These are phyloP conservation scores for Thinopyrum elongatum DNA, from an alignment of 176 grass and related monocot species.

Conservation along the genomic window DNA sequence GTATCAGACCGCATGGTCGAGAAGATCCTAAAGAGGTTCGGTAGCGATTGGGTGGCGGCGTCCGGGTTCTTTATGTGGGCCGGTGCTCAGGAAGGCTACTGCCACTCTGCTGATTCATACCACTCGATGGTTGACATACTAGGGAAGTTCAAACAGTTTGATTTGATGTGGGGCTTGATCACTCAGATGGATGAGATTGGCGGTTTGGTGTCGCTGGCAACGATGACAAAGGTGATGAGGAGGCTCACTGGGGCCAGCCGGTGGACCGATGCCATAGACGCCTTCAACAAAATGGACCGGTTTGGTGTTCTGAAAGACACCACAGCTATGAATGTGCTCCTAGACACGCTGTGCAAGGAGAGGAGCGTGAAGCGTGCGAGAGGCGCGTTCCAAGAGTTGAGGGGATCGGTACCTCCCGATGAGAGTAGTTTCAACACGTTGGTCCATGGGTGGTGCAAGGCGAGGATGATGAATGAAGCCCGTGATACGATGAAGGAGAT, in stretches of 20 bases:
- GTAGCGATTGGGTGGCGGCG: slow-evolving; percentile 65
- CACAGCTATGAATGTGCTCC: slow-evolving; percentile 65
- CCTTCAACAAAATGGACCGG: slow-evolving; percentile 47
- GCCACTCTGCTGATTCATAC: slow-evolving; percentile 47
- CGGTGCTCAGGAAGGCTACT: slow-evolving; percentile 40
- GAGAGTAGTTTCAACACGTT: slow-evolving; percentile 73
- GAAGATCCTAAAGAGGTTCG: slow-evolving; percentile 62
- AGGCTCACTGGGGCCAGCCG: slow-evolving; percentile 61
- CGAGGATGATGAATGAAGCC: slow-evolving; percentile 61
- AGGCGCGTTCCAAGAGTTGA: slow-evolving; percentile 59
- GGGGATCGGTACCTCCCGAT: slow-evolving; percentile 42
- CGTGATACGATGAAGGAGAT: slow-evolving; percentile 61
- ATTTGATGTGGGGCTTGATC: slow-evolving; percentile 74
- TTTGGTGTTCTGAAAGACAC: slow-evolving; percentile 76
- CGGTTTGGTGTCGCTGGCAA: slow-evolving; percentile 55
- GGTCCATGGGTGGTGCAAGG: slow-evolving; percentile 84
- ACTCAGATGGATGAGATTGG: slow-evolving; percentile 53
- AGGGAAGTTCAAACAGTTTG: slow-evolving; percentile 75
- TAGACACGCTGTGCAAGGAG: slow-evolving; percentile 82
- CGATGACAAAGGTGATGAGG: slow-evolving; percentile 83
- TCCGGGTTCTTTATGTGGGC: slow-evolving; percentile 94
- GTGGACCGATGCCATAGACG: slow-evolving; percentile 63
- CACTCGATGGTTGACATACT: slow-evolving; percentile 70
- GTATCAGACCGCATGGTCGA: slow-evolving; percentile 46
- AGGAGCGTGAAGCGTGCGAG: slow-evolving; percentile 73